A percentile compares a stretch with the other conserved stretches of the same genome.
These are phyloP conservation scores for Xylaria sp. DNA, from an alignment of 2,329 filamentous ascomycete species.

Conservation along the genomic window DNA sequence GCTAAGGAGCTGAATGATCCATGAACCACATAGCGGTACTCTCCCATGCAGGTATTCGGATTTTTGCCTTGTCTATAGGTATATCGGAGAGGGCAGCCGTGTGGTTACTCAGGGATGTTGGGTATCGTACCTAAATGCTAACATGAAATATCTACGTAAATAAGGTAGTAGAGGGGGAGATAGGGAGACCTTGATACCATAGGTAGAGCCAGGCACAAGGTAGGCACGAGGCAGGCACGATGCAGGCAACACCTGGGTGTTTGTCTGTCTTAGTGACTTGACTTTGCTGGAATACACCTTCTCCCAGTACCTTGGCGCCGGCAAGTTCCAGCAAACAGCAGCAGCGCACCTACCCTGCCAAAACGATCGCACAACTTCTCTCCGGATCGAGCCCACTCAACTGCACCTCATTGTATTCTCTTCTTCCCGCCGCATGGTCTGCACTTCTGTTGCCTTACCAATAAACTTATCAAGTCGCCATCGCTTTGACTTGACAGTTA, in stretches of 20 bases:
- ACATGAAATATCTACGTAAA: background rate
- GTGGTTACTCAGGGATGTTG: background rate
- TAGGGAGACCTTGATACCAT: background rate
- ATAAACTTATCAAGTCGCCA: background rate
- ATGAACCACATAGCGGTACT: no score
- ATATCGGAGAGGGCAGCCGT: background rate
- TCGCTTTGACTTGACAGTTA: background rate
- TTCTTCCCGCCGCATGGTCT: background rate
- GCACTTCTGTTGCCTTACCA: no score
- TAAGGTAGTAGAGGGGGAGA: background rate
- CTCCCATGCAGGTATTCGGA: no score
- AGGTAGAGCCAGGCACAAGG: background rate
- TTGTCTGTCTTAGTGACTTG: no score
- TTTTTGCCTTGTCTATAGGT: background rate
- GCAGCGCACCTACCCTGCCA: no score
- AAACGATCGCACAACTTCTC: background rate
- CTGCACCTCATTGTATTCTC: background rate
- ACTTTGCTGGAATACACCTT: background rate
- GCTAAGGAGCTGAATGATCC: no score
- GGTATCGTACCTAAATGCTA: background rate
- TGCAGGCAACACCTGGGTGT: no score
- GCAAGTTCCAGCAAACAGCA: slow-evolving; percentile 1
- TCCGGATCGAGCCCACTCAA: background rate
- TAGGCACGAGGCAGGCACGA: background rate
- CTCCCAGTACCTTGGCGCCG: background rate